Conservation (phyloP, 1,284 basidiomycete species). For the Tremellales sp. region DNA sequence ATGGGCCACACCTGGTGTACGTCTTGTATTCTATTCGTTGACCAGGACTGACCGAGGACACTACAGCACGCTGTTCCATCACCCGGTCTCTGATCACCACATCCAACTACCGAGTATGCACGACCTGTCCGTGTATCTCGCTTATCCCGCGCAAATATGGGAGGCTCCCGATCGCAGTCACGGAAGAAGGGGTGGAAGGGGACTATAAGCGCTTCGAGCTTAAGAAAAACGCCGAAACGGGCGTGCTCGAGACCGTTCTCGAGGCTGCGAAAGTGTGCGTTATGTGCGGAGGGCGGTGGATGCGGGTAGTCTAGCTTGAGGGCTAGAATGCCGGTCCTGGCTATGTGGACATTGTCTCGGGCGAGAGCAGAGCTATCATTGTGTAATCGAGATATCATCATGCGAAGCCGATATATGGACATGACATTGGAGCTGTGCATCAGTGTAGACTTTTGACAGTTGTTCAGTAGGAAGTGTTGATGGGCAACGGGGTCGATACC, state of each 20-base stretch:
- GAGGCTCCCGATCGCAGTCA: slow-evolving; percentile 14
- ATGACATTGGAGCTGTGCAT: too few species aligned
- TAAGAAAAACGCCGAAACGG: background rate
- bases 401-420: too few species aligned
- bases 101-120: slow-evolving; percentile 36
- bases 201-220: slow-evolving; percentile 17
- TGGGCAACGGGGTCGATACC: too few species aligned
- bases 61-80: slow-evolving; percentile 34
- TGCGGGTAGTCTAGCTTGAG: slow-evolving; percentile 26
- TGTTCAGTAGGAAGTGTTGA: too few species aligned
- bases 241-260: slow-evolving; percentile 21
- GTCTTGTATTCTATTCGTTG: slow-evolving; percentile 9
- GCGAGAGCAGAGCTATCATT: too few species aligned
- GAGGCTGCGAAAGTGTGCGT: slow-evolving; percentile 30
- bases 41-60: slow-evolving; percentile 9
- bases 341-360: background rate
- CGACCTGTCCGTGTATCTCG: slow-evolving; percentile 37
- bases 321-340: too few species aligned
- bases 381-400: too few species aligned
- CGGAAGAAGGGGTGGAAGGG: slow-evolving; percentile 8
- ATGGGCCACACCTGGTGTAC: slow-evolving; percentile 42
- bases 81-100: slow-evolving; percentile 35
- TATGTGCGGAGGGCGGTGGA: slow-evolving; percentile 42
- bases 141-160: slow-evolving; percentile 18
- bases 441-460: too few species aligned